Percentiles rank a stretch among this genome's conserved stretches.
Conservation (phyloP, 257 asterid species). For the Verbena officinalis region DNA sequence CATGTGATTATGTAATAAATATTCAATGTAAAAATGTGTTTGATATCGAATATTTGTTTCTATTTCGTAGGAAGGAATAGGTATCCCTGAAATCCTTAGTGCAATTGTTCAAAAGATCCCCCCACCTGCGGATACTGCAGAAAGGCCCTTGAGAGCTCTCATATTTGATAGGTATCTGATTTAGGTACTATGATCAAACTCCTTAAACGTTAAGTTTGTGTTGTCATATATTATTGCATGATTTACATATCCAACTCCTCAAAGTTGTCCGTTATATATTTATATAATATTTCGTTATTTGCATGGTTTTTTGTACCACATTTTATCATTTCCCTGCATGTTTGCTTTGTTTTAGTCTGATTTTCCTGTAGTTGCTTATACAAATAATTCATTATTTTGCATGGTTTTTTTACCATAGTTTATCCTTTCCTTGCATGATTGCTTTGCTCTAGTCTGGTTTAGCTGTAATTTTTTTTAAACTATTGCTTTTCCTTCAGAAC, state of each 20-base stretch:
- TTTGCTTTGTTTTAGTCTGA: constrained; percentile 4
- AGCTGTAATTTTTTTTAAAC: constrained; percentile 11
- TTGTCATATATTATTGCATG: not conserved
- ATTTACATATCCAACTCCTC: constrained; percentile 11
- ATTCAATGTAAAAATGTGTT: not conserved
- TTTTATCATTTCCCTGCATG: constrained; percentile 5
- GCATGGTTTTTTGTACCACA: not conserved
- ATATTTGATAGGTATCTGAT: constrained; percentile 95
- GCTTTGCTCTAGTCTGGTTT: constrained; percentile 7
- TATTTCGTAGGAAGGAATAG: constrained; percentile 83
- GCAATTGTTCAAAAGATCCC: constrained; percentile 92
- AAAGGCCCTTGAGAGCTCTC: constrained; percentile 90
- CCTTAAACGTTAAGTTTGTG: constrained; percentile 29
- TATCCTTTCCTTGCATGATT: constrained; percentile 9
- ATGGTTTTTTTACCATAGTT: not conserved
- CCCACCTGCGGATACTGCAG: constrained; percentile 76
- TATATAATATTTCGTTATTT: constrained; percentile 1
- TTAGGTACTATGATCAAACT: constrained; percentile 55
- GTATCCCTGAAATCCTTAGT: constrained; percentile 71
- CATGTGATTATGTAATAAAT: constrained; percentile 8
- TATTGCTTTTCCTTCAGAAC: constrained; percentile 12
- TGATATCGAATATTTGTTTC: constrained; percentile 24
- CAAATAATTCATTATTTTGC: not conserved
- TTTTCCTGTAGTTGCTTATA: too few species aligned
- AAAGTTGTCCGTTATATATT: not conserved